Percentiles rank a stretch among this genome's conserved stretches.
Evolutionary conservation across 169 alveolate genomes (phyloP).

Genomic region (Plasmodium coatneyi): DNA sequence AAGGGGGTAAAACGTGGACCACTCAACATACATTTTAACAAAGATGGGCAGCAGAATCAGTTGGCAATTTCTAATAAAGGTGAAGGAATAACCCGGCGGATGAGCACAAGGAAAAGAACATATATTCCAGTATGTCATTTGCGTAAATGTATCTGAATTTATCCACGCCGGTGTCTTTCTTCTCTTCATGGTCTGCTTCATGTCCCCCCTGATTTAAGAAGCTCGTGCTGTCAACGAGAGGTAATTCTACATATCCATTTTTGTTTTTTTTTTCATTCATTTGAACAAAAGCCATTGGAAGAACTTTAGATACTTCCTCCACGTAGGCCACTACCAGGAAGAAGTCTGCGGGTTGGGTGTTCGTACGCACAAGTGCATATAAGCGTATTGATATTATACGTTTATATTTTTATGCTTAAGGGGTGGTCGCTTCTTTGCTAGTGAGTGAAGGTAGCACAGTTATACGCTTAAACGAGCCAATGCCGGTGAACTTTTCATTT

Average conservation of each 20-base stretch:
- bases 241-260: constrained; percentile 42
- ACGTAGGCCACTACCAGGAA: constrained; percentile 69
- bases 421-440: neutral
- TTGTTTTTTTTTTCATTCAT: neutral
- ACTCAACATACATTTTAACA: neutral
- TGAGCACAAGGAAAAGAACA: constrained; percentile 61
- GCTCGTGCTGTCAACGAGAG: constrained; percentile 9
- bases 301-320: constrained; percentile 56
- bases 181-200: constrained; percentile 11
- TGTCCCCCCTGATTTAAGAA: neutral
- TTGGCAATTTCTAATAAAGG: neutral
- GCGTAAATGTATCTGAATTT: constrained; percentile 38
- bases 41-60: neutral
- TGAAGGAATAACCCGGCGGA: constrained; percentile 65
- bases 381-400: neutral
- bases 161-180: neutral
- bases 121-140: constrained; percentile 48
- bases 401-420: too few relatives aligned
- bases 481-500: neutral
- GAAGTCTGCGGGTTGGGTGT: constrained; percentile 25
- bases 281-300: constrained; percentile 40
- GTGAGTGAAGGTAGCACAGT: neutral
- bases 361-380: neutral
- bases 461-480: neutral
- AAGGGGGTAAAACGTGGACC: neutral